Evolutionary conservation across 108 stramenopile genomes (phyloP), one percentile per base, ranked within the genome.

Genomic region (Cylindrotheca fusiformis): DNA sequence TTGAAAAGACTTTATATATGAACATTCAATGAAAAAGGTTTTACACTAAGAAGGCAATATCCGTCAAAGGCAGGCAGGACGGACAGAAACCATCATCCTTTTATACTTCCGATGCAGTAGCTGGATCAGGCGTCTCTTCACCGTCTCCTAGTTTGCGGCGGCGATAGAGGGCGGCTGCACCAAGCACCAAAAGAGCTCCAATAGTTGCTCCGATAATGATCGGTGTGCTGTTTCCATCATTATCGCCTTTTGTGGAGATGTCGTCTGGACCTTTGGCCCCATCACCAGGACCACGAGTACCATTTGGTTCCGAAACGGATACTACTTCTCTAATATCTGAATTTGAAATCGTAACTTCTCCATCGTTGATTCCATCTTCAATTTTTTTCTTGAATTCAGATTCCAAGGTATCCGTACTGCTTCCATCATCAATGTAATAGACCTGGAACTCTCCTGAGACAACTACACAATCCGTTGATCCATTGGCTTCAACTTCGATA

Each of bases 141-240:
- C 47, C 65, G 10, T 21, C 29, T 24, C 21, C 28, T 28, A 30
- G 32, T 20, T 52, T 51, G 4, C 53, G 53, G 47, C 65, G 44
- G 17, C 54, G 26, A 46, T 66, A 63, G 19, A 63, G 27, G 6
- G 65, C 65, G 28, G 32, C 25, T 30, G 48, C 24, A 19, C 55
- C 65, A 48, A 66, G 18, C 20, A 41, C 18, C 23, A 66, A 52
- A 19, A 66, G 21, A 46, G 46, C 65, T n/a, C 65, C 55, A 44
- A 66, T 55, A 24, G 54, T 47, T 17, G 65, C 65, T 2, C 65
- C 55, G 5, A 66, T 26, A 21, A 66, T 66, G 20, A 36, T 23
- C 0, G 55, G 31, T n/a, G 65, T 48, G 52, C 33, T 64, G 18
- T 14, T 21, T 21, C 52, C 22, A 29, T 66, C 32, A 3, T 53